Base-by-base conservation (phyloP, 495 filamentous ascomycete genomes). In the Peziza echinospora region DNA sequence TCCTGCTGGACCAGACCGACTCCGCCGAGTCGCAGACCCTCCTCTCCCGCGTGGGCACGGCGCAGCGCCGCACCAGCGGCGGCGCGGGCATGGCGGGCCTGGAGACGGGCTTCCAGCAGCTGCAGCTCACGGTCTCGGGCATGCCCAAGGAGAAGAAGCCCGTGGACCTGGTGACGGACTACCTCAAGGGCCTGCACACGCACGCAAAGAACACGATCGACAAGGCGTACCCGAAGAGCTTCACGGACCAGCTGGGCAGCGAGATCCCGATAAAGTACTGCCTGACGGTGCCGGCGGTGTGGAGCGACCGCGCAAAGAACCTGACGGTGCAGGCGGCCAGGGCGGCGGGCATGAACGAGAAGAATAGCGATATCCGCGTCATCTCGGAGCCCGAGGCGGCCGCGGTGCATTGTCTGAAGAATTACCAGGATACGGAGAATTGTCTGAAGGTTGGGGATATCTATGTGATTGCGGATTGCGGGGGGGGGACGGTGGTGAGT, bases 21-120 rank as follows among this genome's bases (percentile, higher is more conserved):
- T 72, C 24, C 68, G 77, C 21, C 67, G 81, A 22, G n/a, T 75
- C 77, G 13, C 82, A 78, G 54, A 78, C 82, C 62, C 82, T 82
- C 63, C 67, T 83, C 39, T 82, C 82, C 59, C n/a, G n/a, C n/a
- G n/a, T n/a, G n/a, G 30, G 30, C 30, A 7, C 30, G 13, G 6
- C 30, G 13, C 30, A 37, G 30, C 30, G 30, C 19, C 19, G 13
- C 13, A 13, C 30, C 13, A 17, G 19, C 13, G 19, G 13, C 13
- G 13, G 19, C 6, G 19, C 3, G 30, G 30, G 30, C 13, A 17
- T 13, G 13, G 30, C 30, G 1, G 30, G 19, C 19, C 30, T 13
- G 19, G 13, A 13, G 30, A 17, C 30, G 3, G n/a, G n/a, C n/a
- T n/a, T 53, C 78, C 73, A 47, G 76, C 9, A 77, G 6, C 62